Base-by-base conservation (phyloP, 441 rosid species). In the Pelargonium citronellum region DNA sequence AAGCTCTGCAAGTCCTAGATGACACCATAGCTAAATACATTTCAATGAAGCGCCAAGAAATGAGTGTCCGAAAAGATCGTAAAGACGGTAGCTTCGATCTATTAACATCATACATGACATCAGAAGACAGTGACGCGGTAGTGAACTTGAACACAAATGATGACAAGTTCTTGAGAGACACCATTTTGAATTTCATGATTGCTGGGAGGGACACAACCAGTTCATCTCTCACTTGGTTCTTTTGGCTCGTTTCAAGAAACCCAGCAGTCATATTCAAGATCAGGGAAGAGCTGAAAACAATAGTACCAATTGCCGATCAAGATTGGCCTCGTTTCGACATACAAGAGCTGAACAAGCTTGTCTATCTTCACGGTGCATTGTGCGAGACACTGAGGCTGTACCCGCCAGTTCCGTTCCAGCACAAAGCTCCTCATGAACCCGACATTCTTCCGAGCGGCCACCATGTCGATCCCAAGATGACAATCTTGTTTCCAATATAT, bases 391-490 rank as follows among this genome's bases (percentile, higher is more conserved):
- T 85, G 8, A 86, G 91, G 70, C 77, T 87, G 0, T 83, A 83
- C 39, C 89, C 90, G 15, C 87, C 90, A 0, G 80, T 84, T 62
- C 93, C 91, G 3, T 80, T 75, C 60, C 70, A 88, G 4, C 83
- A 75, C 76, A 87, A 88, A 78, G 19, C 75, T 0, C 87, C 93
- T 0, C 0, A 75, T 0, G 64, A 71, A 70, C 67, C 75, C 0
- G 91, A 88, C 13, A 67, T 71, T 8, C 91, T 88, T 55, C 96
- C 96, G 1, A 87, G 88, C 2, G 96, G 92, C 15, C 94, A 83
- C 70, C 66, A 7, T 22, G 87, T 90, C 4, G 6, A 53, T 10
- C 83, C 85, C n/a, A 53, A 64, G 0, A 79, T 58, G 12, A 83
- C 75, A 60, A 73, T 86, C 20, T 12, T 84, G 68, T 58, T 86